These are phyloP conservation scores for Fallopia convolvulus DNA, from an alignment of 148 eudicot genomes.

Conservation along the genomic window DNA sequence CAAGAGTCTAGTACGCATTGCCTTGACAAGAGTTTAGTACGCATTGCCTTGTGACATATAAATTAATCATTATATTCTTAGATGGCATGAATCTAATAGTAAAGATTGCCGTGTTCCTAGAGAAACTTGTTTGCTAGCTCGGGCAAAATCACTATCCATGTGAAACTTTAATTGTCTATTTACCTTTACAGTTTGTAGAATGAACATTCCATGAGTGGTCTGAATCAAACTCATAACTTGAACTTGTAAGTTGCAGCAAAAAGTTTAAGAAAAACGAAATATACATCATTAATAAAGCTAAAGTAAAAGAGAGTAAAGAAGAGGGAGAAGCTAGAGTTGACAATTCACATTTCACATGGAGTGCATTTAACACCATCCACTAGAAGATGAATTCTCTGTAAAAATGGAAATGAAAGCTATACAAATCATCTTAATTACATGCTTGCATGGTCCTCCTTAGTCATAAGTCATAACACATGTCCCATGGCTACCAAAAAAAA, in stretches of 20 bases:
- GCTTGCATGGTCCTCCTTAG: background rate
- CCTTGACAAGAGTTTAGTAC: too few relatives aligned
- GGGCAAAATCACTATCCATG: background rate
- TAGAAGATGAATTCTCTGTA: background rate
- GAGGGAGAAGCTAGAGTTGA: slow-evolving; percentile 5
- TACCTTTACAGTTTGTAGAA: background rate
- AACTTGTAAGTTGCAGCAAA: background rate
- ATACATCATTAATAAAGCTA: background rate
- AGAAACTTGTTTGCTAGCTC: background rate
- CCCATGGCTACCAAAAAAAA: background rate
- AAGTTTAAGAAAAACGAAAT: background rate
- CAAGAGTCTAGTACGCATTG: too few relatives aligned
- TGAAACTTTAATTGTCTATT: background rate
- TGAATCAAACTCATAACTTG: background rate
- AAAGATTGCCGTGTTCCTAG: background rate
- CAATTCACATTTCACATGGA: background rate
- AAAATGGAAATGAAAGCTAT: background rate
- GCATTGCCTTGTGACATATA: too few relatives aligned
- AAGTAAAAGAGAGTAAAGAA: background rate
- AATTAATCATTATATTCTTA: too few relatives aligned
- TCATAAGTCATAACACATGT: background rate
- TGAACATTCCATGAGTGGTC: background rate
- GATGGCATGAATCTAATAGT: too few relatives aligned
- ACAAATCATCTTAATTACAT: background rate
- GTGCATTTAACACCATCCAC: background rate